phyloP scores from a whole-genome alignment of 768 basidiomycete species.

The Amanita thiersii region DNA sequence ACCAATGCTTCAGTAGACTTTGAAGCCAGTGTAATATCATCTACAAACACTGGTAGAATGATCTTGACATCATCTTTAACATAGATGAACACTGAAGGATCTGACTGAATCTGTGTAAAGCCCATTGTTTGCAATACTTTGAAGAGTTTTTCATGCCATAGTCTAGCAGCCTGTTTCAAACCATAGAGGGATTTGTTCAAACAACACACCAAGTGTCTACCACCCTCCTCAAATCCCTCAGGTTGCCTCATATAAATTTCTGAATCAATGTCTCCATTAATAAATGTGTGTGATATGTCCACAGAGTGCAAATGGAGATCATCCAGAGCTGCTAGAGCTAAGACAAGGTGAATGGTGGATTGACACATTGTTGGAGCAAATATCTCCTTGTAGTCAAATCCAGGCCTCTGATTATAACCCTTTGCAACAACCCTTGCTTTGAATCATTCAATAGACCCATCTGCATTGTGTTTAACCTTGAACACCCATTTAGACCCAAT shows the following conservation, averaged over 20 bases:
- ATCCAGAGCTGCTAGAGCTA: conserved; percentile 19
- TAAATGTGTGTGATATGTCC: conserved; percentile 20
- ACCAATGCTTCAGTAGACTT: conserved; percentile 12
- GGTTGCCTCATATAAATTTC: no score
- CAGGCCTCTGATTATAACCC: conserved; percentile 27
- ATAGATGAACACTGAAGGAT: conserved; percentile 10
- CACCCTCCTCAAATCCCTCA: no score
- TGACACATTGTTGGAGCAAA: conserved; percentile 25
- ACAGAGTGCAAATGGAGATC: conserved; percentile 19
- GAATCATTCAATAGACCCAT: conserved; percentile 28
- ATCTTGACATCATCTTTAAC: conserved; percentile 18
- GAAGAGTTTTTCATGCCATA: conserved; percentile 28
- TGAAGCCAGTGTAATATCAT: conserved; percentile 18
- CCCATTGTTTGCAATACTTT: conserved; percentile 5
- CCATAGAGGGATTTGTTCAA: conserved; percentile 29
- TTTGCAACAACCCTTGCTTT: conserved; percentile 36
- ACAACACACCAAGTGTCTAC: no score
- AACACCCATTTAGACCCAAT: conserved; percentile 32
- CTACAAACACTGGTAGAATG: conserved; percentile 13
- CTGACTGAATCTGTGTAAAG: conserved; percentile 7
- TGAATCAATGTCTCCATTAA: conserved; percentile 17
- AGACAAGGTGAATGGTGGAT: neutral
- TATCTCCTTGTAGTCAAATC: conserved; percentile 30
- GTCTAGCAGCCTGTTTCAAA: conserved; percentile 27
- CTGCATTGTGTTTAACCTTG: conserved; percentile 29